Evolutionary conservation across 306 rosid species (phyloP).

Genomic region (Citrullus mucosospermus): DNA sequence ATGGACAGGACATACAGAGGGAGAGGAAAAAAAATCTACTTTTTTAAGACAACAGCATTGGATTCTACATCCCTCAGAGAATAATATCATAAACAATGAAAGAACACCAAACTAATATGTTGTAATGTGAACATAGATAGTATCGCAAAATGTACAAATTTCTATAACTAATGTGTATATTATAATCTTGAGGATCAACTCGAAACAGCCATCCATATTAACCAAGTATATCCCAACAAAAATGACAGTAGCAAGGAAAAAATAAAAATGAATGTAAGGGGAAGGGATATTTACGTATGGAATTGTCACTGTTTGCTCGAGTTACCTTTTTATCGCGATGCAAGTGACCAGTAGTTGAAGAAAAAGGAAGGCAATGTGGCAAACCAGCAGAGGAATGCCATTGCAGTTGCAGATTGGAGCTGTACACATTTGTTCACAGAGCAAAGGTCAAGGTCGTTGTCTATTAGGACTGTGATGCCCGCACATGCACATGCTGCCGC

Average conservation of each 20-base stretch:
- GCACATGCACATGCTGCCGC: slow-evolving; percentile 98
- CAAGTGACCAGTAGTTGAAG: slow-evolving; percentile 53
- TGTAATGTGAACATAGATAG: not conserved
- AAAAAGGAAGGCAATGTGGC: slow-evolving; percentile 67
- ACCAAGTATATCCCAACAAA: not conserved
- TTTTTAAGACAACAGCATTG: not conserved
- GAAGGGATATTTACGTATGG: not conserved
- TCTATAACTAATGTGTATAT: not conserved
- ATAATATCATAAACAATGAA: not conserved
- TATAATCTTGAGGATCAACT: not conserved
- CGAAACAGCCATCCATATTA: not conserved
- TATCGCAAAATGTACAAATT: not conserved
- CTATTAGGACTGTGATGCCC: slow-evolving; percentile 86
- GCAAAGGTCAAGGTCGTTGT: slow-evolving; percentile 64
- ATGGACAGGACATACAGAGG: not conserved
- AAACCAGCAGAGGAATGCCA: slow-evolving; percentile 87
- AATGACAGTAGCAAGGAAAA: not conserved
- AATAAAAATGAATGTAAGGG: not conserved
- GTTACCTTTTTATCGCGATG: not conserved
- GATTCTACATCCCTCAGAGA: not conserved
- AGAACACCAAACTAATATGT: not conserved
- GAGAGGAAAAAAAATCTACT: not conserved
- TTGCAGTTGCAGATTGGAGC: slow-evolving; percentile 75
- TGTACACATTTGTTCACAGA: slow-evolving; percentile 51
- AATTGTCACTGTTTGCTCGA: not conserved